phyloP scores from a whole-genome alignment of 805 yeast genomes.

The Wickerhamiella hasegawae region DNA sequence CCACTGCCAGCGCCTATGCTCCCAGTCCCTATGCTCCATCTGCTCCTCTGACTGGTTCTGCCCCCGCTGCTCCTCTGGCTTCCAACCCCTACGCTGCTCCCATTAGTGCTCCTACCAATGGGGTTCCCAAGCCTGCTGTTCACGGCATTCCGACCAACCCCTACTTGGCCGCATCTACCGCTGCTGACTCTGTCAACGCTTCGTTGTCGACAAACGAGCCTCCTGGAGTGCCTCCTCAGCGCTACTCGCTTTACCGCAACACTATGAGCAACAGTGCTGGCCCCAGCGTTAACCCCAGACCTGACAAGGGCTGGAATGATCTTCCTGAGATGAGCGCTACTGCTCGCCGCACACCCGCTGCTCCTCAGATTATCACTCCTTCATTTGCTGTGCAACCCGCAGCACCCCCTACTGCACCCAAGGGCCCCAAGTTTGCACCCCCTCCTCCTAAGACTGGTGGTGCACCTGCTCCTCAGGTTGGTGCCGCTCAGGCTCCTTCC shows the following conservation, averaged over 20 bases:
- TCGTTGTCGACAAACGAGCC: conserved; percentile 15
- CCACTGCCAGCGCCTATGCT: not conserved
- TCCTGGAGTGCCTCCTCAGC: too few species aligned
- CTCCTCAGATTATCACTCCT: conserved; percentile 8
- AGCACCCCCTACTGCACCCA: conserved; percentile 6
- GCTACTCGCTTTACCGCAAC: too few species aligned
- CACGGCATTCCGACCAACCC: too few species aligned
- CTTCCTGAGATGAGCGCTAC: conserved; percentile 12
- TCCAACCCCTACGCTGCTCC: too few species aligned
- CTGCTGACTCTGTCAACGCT: conserved; percentile 12
- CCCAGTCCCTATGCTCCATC: not conserved
- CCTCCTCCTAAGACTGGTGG: conserved; percentile 5
- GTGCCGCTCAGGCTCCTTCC: not conserved
- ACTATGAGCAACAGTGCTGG: too few species aligned
- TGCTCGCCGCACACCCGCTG: conserved; percentile 11
- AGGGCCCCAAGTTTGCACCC: not conserved
- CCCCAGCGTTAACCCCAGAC: too few species aligned
- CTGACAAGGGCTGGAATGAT: conserved; percentile 16
- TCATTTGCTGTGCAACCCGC: conserved; percentile 4
- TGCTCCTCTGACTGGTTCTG: not conserved
- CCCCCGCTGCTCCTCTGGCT: too few species aligned
- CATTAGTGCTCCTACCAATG: too few species aligned
- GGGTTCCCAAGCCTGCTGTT: too few species aligned
- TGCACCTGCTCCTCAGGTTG: conserved; percentile 1
- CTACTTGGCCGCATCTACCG: conserved; percentile 19